Base-by-base conservation (phyloP, 805 yeast genomes). In the Candida anglica region DNA sequence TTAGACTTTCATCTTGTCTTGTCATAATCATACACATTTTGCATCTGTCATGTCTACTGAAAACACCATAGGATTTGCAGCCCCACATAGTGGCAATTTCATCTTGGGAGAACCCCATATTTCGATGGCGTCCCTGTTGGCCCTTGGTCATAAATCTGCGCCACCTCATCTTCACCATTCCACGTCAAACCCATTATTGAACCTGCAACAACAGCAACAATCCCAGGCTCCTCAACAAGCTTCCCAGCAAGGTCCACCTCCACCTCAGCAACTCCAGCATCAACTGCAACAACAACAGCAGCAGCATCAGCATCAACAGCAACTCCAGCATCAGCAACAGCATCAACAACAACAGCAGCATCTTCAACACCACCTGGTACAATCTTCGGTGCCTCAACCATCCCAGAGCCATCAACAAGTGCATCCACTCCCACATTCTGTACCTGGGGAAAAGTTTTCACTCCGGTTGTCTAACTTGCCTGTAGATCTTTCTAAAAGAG, bases 401-500 rank as follows among this genome's bases (percentile, higher is more conserved):
- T 19, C 20, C 7, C 25, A 23, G 14, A 8, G 6, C 27, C 27
- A 9, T 10, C 27, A n/a, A 26, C 18, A n/a, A 14, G 18, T 6
- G 6, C 28, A 26, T 5, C 5, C 15, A 8, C 16, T n/a, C n/a
- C n/a, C n/a, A n/a, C n/a, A n/a, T n/a, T n/a, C n/a, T n/a, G n/a
- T 20, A 24, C 9, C 38, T 22, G 20, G 30, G 38, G 36, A 21
- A 36, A 6, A 32, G 32, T 56, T 48, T 31, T 48, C 56, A 9
- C 44, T 78, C 28, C 67, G 62, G 40, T 50, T 83, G 32, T 63
- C 65, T 44, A 81, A 80, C 48, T 50, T 81, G 9, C 93, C 94
- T 6, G 44, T 58, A 3, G 87, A 84, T 56, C 62, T 83, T 19
- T 56, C 84, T 2, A 43, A 69, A 22, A 71, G 93, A 53, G 94